Evolutionary conservation across 352 stramenopile genomes (phyloP), one percentile per base, ranked within the genome.

Genomic region (Phytophthora podocarpi): DNA sequence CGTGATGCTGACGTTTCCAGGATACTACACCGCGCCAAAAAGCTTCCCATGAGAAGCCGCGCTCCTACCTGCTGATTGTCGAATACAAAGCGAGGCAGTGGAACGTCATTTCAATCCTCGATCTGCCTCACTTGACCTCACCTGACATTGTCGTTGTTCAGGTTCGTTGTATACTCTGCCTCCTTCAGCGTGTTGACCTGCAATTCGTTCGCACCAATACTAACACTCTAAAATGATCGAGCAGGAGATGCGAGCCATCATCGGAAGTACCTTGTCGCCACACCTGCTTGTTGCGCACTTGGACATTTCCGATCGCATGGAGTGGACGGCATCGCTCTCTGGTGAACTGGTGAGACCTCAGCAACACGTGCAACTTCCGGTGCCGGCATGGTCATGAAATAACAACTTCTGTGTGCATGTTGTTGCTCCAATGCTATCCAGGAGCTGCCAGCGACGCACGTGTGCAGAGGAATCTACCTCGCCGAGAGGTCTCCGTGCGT

Each of bases 391-490:
- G 8, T 21, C 3, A 37, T 26, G 27, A 3, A 34, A n/a, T 24
- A 28, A 35, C 13, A 51, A 24, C 7, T 37, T 45, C 2, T 16
- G 21, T 48, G n/a, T 54, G 11, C 24, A 28, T 46, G 2, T 45
- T 47, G 16, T 23, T 59, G 20, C 11, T 16, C 7, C 15, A 24
- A 26, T 21, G 20, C n/a, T 32, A 20, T 18, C 5, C 37, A 89
- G 79, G 70, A 87, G 11, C 63, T 89, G 5, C 62, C 72, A 8
- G 15, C 69, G 8, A 73, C 37, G 8, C 74, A 87, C 24, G 61
- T 80, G 8, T 85, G 79, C 28, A 76, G 73, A 59, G 79, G 79
- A 16, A 58, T 89, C 6, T 70, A 70, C 26, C 41, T 87, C 10
- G 45, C 58, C 15, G 52, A 72, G 30, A 58, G 67, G 9, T 84